Evolutionary conservation across 352 stramenopile genomes (phyloP).

Genomic region (Phytophthora pinifolia): DNA sequence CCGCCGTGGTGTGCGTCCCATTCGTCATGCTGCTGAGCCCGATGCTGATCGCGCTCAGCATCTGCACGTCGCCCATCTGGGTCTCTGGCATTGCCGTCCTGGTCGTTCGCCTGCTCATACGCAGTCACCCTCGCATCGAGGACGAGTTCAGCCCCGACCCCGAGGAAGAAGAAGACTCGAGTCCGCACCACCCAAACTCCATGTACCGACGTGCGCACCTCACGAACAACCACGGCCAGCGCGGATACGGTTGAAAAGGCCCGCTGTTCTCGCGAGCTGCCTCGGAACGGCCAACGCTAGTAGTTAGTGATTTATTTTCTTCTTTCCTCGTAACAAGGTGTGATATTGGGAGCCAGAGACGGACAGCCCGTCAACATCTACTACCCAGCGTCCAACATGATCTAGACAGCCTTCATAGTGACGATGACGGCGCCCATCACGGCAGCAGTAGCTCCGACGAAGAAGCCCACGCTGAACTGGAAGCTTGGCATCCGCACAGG

Average conservation of each 20-base stretch:
- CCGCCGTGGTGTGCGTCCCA: conserved; percentile 65
- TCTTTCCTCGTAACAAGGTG: conserved; percentile 14
- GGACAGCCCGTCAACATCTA: too few relatives aligned
- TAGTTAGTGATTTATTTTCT: conserved; percentile 39
- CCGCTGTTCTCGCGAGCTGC: not conserved
- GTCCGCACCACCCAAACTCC: conserved; percentile 45
- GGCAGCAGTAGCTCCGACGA: conserved; percentile 25
- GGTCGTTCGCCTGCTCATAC: conserved; percentile 47
- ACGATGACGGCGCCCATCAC: conserved; percentile 32
- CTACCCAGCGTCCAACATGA: not conserved
- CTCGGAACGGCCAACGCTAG: conserved; percentile 8
- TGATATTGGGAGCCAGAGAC: not conserved
- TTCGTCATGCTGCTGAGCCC: conserved; percentile 72
- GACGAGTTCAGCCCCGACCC: conserved; percentile 47
- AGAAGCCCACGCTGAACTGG: conserved; percentile 49
- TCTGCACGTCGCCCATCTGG: conserved; percentile 82
- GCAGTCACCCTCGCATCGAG: conserved; percentile 30
- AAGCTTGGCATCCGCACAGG: conserved; percentile 23
- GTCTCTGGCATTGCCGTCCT: conserved; percentile 55
- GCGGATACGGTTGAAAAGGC: conserved; percentile 23
- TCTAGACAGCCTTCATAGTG: conserved; percentile 41
- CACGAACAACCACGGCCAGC: conserved; percentile 31
- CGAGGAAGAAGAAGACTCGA: conserved; percentile 41
- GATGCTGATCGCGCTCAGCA: conserved; percentile 73
- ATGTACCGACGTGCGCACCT: conserved; percentile 47